Percentiles rank a stretch among this genome's conserved stretches.
These are phyloP conservation scores for Botrytis fragariae DNA, from an alignment of 2,329 filamentous ascomycete species.

Conservation along the genomic window DNA sequence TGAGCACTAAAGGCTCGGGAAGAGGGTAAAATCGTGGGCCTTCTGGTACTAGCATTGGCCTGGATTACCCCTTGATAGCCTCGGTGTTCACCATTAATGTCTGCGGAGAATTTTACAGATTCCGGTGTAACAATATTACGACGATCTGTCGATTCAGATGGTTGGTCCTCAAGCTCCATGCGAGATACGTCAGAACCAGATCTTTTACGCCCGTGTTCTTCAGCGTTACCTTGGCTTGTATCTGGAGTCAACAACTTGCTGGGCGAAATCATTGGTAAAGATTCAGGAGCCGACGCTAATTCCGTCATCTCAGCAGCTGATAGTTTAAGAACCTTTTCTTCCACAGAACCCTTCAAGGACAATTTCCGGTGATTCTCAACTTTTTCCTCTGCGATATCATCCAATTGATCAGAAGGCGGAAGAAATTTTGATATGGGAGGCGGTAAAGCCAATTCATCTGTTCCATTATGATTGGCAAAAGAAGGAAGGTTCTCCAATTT, in stretches of 20 bases:
- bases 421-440: slow-evolving; percentile 28
- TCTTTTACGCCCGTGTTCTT: slow-evolving; percentile 26
- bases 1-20: slow-evolving; percentile 34
- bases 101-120: slow-evolving; percentile 16
- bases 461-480: not conserved
- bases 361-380: slow-evolving; percentile 29
- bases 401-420: slow-evolving; percentile 30
- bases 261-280: slow-evolving; percentile 53
- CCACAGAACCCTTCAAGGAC: slow-evolving; percentile 27
- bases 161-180: slow-evolving; percentile 24
- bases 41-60: slow-evolving; percentile 24
- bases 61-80: slow-evolving; percentile 22
- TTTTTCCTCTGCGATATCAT: slow-evolving; percentile 36
- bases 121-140: slow-evolving; percentile 25
- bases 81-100: slow-evolving; percentile 26
- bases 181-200: slow-evolving; percentile 26
- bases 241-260: slow-evolving; percentile 30
- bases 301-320: slow-evolving; percentile 59
- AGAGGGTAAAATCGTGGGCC: slow-evolving; percentile 33
- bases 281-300: slow-evolving; percentile 55
- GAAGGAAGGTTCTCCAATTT: not conserved
- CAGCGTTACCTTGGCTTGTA: slow-evolving; percentile 38
- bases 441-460: slow-evolving; percentile 23
- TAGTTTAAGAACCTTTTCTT: slow-evolving; percentile 49
- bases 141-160: slow-evolving; percentile 9